A percentile compares a stretch with the other conserved stretches of the same genome.
Evolutionary conservation across 345 rosid genomes (phyloP).

Genomic region (Durio zibethinus): DNA sequence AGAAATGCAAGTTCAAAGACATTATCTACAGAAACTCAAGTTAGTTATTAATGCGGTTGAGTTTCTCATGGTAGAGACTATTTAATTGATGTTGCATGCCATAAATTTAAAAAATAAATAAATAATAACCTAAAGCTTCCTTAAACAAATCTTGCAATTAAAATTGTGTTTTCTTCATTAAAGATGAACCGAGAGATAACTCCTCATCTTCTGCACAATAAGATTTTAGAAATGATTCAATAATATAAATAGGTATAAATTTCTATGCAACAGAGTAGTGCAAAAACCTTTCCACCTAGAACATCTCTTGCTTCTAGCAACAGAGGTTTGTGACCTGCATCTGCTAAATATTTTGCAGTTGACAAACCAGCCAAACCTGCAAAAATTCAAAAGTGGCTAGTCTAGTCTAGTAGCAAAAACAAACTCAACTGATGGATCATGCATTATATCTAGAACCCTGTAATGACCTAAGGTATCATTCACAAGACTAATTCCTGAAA

Average conservation of each 20-base stretch:
- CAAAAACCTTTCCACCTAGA: conserved; percentile 90
- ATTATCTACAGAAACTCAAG: not conserved
- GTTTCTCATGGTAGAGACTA: not conserved
- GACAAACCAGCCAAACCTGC: conserved; percentile 96
- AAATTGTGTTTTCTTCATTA: not conserved
- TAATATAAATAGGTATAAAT: not conserved
- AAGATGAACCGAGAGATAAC: not conserved
- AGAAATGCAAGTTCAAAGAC: not conserved
- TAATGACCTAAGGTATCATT: not conserved
- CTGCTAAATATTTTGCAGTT: conserved; percentile 88
- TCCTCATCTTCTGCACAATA: not conserved
- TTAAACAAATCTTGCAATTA: not conserved
- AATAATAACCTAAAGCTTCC: not conserved
- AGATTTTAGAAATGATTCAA: not conserved
- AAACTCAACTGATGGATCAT: conserved; percentile 4
- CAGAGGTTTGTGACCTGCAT: conserved; percentile 88
- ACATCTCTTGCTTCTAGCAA: conserved; percentile 88
- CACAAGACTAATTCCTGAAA: not conserved
- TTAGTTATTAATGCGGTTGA: not conserved
- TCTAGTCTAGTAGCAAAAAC: not conserved
- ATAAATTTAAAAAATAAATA: not conserved
- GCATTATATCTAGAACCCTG: not conserved
- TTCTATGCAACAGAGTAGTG: conserved; percentile 10
- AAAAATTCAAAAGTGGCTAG: conserved; percentile 12
- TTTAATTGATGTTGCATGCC: not conserved